A percentile compares a stretch with the other conserved stretches of the same genome.
Conservation (phyloP, 202 grass and related monocot species). For the Panicum virgatum region DNA sequence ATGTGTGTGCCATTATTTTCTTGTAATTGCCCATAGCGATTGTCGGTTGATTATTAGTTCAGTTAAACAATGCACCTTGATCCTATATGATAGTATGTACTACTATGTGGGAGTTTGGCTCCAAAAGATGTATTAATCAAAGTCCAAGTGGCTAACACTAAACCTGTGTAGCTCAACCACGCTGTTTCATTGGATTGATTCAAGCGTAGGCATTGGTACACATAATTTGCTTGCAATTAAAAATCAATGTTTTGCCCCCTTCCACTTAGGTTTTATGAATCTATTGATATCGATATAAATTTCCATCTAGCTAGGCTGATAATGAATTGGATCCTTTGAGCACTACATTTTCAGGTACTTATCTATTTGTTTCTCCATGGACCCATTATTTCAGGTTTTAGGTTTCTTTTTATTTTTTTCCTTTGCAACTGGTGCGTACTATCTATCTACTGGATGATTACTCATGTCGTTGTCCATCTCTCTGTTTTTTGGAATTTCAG, state of each 20-base stretch:
- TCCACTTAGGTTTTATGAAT: background rate
- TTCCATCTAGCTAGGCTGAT: conserved; percentile 25
- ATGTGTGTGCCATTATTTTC: conserved; percentile 25
- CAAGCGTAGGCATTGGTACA: background rate
- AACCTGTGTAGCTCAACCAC: background rate
- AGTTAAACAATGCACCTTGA: background rate
- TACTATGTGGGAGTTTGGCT: background rate
- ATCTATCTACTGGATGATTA: too few species aligned
- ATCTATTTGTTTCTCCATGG: background rate
- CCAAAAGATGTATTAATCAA: background rate
- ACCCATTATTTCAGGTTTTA: background rate
- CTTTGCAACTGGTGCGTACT: background rate
- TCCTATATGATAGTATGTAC: background rate
- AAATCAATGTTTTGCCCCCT: background rate
- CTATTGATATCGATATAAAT: conserved; percentile 1
- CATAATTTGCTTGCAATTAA: background rate
- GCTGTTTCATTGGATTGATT: background rate
- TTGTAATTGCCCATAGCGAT: conserved; percentile 30
- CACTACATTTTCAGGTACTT: background rate
- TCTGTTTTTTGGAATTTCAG: background rate
- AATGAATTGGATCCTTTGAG: background rate
- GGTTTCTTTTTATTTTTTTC: background rate
- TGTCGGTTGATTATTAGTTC: conserved; percentile 39
- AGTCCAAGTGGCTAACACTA: background rate
- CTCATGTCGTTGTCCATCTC: background rate